Conservation (phyloP, 139 green algal genomes). For the Micractinium sp. region DNA sequence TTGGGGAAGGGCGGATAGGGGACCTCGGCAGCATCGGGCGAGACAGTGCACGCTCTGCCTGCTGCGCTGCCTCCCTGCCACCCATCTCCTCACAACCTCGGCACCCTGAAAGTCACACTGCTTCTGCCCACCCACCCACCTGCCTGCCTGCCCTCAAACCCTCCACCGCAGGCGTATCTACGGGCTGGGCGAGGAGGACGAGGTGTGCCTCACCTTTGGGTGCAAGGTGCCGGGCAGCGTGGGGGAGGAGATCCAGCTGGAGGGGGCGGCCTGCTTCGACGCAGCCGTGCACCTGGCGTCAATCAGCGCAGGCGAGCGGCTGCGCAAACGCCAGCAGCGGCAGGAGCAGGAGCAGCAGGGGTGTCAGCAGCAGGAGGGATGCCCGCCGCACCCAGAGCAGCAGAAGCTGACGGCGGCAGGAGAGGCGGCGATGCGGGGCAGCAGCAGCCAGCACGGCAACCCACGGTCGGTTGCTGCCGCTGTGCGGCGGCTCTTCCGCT, state of each 20-base stretch:
- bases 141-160: no score
- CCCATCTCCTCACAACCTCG: no score
- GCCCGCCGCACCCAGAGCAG: not conserved
- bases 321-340: not conserved
- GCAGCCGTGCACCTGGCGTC: conserved; percentile 10
- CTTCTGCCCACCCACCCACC: no score
- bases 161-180: no score
- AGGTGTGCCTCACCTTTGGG: not conserved
- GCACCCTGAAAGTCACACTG: no score
- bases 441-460: not conserved
- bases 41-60: no score
- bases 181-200: not conserved
- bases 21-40: no score
- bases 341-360: not conserved
- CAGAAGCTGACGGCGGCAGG: not conserved
- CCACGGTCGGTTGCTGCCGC: not conserved
- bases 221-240: not conserved
- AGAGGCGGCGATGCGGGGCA: not conserved
- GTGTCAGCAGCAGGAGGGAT: not conserved
- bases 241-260: not conserved
- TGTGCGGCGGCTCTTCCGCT: not conserved
- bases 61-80: no score
- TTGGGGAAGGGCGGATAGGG: no score
- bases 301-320: not conserved
- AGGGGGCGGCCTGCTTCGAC: not conserved